Evolutionary conservation across 495 filamentous ascomycete genomes (phyloP), one percentile per base, ranked within the genome.

Genomic region (Pyronema domesticum): DNA sequence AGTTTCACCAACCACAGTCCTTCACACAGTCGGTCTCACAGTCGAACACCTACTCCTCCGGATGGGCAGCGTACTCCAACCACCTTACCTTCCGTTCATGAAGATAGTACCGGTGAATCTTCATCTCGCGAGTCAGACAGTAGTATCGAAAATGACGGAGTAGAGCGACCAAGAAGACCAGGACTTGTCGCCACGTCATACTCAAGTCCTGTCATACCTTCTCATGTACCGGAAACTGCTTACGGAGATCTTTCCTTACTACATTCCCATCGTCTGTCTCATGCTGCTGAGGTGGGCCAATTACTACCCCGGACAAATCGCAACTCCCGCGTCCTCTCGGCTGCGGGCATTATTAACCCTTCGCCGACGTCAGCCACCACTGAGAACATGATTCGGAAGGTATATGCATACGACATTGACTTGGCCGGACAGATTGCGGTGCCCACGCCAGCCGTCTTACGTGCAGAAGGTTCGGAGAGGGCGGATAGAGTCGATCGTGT

Each of bases 211-310:
- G 39, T 42, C 1, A 42, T 42, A 30, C 23, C 23, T 5, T 30
- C 17, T 43, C 6, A 43, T 13, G 39, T 13, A 11, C 47, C 57
- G 3, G 61, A 64, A 54, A 49, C 61, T 14, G 36, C 55, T 6
- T 52, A 53, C 37, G 63, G 59, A 23, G 63, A 66, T 51, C 58
- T 66, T 18, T 62, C 63, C 6, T 54, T 65, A 23, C 57, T 66
- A 37, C 57, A 65, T 11, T 60, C 60, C 1, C 63, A 66, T 39
- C 54, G 63, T 3, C 56, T 66, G 18, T 66, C 63, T 17, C 63
- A 66, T 18, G 63, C 63, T 37, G 63, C 63, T 37, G 63, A 66
- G 50, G 63, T 66, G 47, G 63, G 63, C 3, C 63, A 66, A 53
- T 53, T 66, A 37, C 44, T 64, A 17, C 61, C 61, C 37, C 61